phyloP scores from a whole-genome alignment of 306 rosid genomes.

The Quercus gilva region DNA sequence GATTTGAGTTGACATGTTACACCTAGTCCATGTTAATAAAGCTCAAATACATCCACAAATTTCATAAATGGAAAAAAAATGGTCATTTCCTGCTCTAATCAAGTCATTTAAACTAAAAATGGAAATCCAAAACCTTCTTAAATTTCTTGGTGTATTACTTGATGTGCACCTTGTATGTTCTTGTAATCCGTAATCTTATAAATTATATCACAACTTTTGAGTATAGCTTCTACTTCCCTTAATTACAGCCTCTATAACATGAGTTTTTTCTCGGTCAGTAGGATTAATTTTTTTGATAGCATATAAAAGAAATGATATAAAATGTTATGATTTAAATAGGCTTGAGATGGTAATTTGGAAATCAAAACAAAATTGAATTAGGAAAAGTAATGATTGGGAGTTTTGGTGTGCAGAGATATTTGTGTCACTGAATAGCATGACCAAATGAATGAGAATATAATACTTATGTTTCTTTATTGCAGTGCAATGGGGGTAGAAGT shows the following conservation, averaged over 20 bases:
- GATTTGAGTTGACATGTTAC: no score
- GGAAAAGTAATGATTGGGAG: background rate
- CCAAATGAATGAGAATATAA: slow-evolving; percentile 1
- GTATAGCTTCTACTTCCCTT: background rate
- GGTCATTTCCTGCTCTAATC: no score
- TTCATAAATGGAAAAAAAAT: no score
- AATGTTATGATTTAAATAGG: background rate
- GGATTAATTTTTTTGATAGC: background rate
- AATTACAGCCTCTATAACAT: background rate
- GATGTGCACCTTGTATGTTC: background rate
- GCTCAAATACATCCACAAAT: no score
- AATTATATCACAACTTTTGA: background rate
- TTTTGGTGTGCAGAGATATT: slow-evolving; percentile 1
- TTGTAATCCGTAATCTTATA: background rate
- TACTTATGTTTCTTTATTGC: slow-evolving; percentile 26
- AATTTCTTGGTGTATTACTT: background rate
- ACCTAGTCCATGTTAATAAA: no score
- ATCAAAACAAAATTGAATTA: background rate
- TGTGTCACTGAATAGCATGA: slow-evolving; percentile 10
- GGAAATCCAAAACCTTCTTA: no score
- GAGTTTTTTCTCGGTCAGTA: background rate
- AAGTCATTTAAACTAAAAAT: no score
- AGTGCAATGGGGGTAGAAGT: slow-evolving; percentile 80
- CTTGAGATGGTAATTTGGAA: background rate
- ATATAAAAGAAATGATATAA: background rate